Percentiles rank a stretch among this genome's conserved stretches.
Conservation (phyloP, 2,329 filamentous ascomycete species). For the Stagonosporopsis tanaceti region DNA sequence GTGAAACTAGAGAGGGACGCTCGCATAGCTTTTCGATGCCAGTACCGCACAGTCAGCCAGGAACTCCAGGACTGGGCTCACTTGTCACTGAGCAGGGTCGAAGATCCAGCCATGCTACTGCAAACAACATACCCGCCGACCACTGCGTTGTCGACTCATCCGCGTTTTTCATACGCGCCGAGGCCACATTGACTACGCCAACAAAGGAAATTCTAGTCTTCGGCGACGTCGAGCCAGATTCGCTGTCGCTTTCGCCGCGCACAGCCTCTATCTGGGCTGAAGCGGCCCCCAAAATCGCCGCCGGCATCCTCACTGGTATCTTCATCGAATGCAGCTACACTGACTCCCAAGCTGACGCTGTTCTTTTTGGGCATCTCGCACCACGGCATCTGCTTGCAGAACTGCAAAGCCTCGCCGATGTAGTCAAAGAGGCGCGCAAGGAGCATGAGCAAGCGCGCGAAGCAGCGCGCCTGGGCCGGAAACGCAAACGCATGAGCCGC, state of each 20-base stretch:
- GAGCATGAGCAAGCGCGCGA: conserved; percentile 45
- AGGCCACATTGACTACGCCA: conserved; percentile 50
- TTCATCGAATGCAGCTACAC: conserved; percentile 97
- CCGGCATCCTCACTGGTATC: conserved; percentile 76
- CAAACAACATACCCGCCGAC: conserved; percentile 35
- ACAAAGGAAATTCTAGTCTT: conserved; percentile 83
- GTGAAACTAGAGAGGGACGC: conserved; percentile 39
- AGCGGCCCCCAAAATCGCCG: conserved; percentile 82
- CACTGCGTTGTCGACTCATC: conserved; percentile 84
- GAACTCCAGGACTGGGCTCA: conserved; percentile 42
- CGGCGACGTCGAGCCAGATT: conserved; percentile 94
- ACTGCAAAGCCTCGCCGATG: conserved; percentile 72
- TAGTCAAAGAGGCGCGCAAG: conserved; percentile 66
- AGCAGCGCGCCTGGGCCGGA: conserved; percentile 57
- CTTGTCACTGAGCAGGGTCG: conserved; percentile 28
- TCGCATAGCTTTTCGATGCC: conserved; percentile 47
- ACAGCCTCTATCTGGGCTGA: conserved; percentile 87
- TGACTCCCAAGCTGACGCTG: conserved; percentile 76
- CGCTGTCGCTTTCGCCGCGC: conserved; percentile 79
- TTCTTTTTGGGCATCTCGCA: conserved; percentile 87
- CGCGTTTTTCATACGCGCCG: conserved; percentile 89
- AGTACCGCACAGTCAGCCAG: conserved; percentile 43
- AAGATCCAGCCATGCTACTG: conserved; percentile 23
- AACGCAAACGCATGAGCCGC: conserved; percentile 68
- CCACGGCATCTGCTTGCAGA: conserved; percentile 85